Base-by-base conservation (phyloP, 345 rosid genomes). In the Syzygium aqueum region DNA sequence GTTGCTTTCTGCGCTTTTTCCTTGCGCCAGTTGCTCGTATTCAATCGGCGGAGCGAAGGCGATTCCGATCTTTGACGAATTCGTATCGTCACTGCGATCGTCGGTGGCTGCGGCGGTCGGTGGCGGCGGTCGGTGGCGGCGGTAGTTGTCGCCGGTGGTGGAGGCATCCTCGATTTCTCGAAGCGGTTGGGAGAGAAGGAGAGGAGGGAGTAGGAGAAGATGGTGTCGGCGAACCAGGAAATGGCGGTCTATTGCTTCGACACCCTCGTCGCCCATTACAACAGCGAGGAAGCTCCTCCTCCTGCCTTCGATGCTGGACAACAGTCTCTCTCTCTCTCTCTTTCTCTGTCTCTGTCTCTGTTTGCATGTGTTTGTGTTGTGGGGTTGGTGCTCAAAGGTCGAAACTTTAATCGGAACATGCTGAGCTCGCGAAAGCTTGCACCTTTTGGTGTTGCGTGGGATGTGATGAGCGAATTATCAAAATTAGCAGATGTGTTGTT, bases 181-280 rank as follows among this genome's bases (percentile, higher is more conserved):
- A 21, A 21, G 49, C 82, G 82, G 82, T 0, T 19, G 27, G 11
- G 83, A 73, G 33, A 73, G 51, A 22, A 57, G 88, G 7, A 82
- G 85, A 80, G 67, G 65, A 43, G 22, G 46, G 28, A 53, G 63
- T 21, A 54, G 59, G 54, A 40, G 73, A 91, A 85, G 67, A 97
- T 97, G 99, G 99, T 97, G 91, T 92, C 96, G 87, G 99, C 99
- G 49, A 97, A 94, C 87, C 93, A 87, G 92, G 99, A 97, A 86
- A 97, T 97, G 99, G 99, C 94, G n/a, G 99, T 95, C 14, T 97
- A 94, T 89, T 97, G 99, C 93, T 97, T 97, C 91, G 99, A 96
- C 90, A 95, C 94, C 86, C 92, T 97, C 86, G 93, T 97, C 86
- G 94, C 99, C 91, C 97, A 97, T 94, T 97, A 94, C 94, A 97